These are phyloP conservation scores for Asterella californica DNA, from an alignment of 225 moss, liverwort and hornwort genomes.

Conservation along the genomic window DNA sequence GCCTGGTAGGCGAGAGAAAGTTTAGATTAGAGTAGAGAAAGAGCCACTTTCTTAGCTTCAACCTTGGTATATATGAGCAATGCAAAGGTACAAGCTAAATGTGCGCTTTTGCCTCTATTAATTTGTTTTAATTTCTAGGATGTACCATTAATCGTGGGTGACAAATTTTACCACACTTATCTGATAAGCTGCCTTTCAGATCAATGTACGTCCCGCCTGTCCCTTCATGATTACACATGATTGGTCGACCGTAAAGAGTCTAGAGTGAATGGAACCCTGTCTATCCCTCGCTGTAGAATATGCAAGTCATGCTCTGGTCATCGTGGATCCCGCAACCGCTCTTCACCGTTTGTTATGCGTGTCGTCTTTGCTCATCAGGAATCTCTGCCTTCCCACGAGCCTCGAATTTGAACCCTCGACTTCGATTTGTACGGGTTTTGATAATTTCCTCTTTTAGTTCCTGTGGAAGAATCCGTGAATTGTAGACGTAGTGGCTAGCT, in stretches of 20 bases:
- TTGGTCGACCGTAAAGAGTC: no score
- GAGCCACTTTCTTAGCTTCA: constrained; percentile 38
- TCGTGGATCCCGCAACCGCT: no score
- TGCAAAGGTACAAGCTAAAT: constrained; percentile 37
- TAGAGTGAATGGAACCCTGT: no score
- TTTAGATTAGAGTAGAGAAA: constrained; percentile 30
- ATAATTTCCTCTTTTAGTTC: not conserved
- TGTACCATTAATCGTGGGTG: constrained; percentile 7
- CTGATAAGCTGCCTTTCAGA: not conserved
- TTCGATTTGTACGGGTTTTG: no score
- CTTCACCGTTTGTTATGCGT: no score
- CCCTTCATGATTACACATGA: not conserved
- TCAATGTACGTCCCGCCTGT: not conserved
- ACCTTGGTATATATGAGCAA: constrained; percentile 35
- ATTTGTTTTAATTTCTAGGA: constrained; percentile 19
- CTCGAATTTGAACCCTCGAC: no score
- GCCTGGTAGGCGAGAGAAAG: not conserved
- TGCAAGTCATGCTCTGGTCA: no score
- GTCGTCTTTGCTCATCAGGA: no score
- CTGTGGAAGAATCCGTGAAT: not conserved
- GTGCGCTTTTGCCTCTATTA: constrained; percentile 35
- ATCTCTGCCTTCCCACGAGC: no score
- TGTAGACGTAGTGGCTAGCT: not conserved
- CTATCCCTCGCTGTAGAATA: no score
- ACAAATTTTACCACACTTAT: constrained; percentile 1